A percentile compares a stretch with the other conserved stretches of the same genome.
phyloP scores from a whole-genome alignment of 441 rosid species.

The Theobroma grandiflorum region DNA sequence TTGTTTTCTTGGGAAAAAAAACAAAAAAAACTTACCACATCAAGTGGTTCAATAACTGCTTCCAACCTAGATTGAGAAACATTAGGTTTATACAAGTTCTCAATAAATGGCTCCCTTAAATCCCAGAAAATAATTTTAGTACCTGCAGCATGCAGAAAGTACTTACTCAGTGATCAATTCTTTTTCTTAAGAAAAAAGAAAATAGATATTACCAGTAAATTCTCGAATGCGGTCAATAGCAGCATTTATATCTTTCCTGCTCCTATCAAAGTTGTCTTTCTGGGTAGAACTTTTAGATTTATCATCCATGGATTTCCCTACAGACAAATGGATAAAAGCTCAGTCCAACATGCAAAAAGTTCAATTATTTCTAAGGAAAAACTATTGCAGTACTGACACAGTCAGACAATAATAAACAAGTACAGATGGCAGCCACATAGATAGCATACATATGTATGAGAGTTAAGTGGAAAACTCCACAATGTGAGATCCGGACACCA shows the following conservation, averaged over 20 bases:
- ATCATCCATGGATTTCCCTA: slow-evolving; percentile 73
- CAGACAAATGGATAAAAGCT: slow-evolving; percentile 30
- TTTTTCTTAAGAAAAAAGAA: slow-evolving; percentile 21
- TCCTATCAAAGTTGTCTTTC: slow-evolving; percentile 86
- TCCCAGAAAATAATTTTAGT: slow-evolving; percentile 94
- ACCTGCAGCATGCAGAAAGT: slow-evolving; percentile 57
- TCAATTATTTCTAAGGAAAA: not conserved
- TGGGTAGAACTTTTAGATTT: slow-evolving; percentile 70
- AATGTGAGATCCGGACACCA: slow-evolving; percentile 1
- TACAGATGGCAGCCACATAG: not conserved
- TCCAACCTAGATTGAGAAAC: slow-evolving; percentile 87
- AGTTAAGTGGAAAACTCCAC: slow-evolving; percentile 1
- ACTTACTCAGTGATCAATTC: slow-evolving; percentile 28
- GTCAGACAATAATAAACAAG: not conserved
- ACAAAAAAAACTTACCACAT: slow-evolving; percentile 60
- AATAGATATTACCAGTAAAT: slow-evolving; percentile 71
- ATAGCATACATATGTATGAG: not conserved
- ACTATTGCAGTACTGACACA: not conserved
- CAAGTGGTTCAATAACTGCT: slow-evolving; percentile 85
- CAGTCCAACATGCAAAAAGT: slow-evolving; percentile 7
- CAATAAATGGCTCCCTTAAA: slow-evolving; percentile 87
- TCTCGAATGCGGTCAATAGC: slow-evolving; percentile 89
- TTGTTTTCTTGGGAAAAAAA: not conserved
- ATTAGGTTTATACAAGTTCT: slow-evolving; percentile 80
- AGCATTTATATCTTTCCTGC: slow-evolving; percentile 89